Conservation (phyloP, 768 basidiomycete species). For the Glaciozyma martinii region DNA sequence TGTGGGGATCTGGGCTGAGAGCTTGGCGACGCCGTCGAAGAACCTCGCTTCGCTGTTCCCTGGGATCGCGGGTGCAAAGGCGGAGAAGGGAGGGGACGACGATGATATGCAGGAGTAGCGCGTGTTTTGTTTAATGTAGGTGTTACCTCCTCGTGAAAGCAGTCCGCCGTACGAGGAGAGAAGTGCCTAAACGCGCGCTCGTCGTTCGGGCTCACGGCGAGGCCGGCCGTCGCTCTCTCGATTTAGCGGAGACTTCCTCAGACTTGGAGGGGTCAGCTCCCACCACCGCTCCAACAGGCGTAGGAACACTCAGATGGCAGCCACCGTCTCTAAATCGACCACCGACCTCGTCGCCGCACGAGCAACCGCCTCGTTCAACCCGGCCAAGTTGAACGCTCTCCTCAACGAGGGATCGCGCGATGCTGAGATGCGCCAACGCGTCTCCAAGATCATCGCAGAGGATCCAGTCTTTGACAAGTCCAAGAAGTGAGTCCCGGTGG, state of each 20-base stretch:
- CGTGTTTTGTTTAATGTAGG: neutral
- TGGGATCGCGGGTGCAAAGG: neutral
- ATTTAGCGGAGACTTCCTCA: too few species aligned
- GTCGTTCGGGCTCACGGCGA: too few species aligned
- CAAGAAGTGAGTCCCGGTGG: conserved; percentile 1
- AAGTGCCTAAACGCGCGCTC: too few species aligned
- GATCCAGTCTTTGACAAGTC: conserved; percentile 17
- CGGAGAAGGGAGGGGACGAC: neutral
- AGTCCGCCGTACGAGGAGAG: too few species aligned
- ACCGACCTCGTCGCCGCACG: conserved; percentile 14
- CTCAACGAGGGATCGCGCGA: neutral
- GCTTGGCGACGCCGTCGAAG: conserved; percentile 13
- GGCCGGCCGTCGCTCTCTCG: too few species aligned
- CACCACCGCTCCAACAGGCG: too few species aligned
- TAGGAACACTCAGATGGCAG: too few species aligned
- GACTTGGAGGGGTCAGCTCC: too few species aligned
- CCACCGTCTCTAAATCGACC: conserved; percentile 4
- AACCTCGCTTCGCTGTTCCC: conserved; percentile 11
- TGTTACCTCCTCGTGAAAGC: too few species aligned
- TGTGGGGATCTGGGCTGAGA: conserved; percentile 9
- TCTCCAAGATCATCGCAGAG: conserved; percentile 3
- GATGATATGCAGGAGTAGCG: conserved; percentile 17
- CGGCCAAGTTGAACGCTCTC: neutral
- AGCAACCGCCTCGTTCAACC: conserved; percentile 6
- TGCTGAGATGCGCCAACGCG: neutral